These are phyloP conservation scores for Phytophthora europaea DNA, from an alignment of 352 stramenopile genomes.

Conservation along the genomic window DNA sequence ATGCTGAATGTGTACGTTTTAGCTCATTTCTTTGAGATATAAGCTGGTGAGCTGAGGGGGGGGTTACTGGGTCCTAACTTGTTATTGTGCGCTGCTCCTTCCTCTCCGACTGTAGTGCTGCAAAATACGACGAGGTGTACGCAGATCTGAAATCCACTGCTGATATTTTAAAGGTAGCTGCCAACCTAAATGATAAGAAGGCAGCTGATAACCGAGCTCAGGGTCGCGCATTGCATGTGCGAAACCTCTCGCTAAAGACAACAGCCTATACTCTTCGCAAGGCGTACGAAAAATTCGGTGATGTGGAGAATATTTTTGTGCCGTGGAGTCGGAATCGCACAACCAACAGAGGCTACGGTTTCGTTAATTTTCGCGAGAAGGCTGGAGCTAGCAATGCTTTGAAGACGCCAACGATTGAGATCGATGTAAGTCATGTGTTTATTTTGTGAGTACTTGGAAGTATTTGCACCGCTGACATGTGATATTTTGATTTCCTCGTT, in stretches of 20 bases:
- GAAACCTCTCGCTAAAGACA: slow-evolving; percentile 66
- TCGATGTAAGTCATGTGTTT: slow-evolving; percentile 62
- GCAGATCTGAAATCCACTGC: slow-evolving; percentile 67
- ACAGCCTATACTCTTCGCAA: slow-evolving; percentile 56
- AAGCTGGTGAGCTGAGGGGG: background rate
- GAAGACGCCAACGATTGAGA: slow-evolving; percentile 69
- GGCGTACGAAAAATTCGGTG: slow-evolving; percentile 75
- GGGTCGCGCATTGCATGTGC: slow-evolving; percentile 75
- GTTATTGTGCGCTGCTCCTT: background rate
- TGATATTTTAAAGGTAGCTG: slow-evolving; percentile 14
- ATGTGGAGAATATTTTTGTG: slow-evolving; percentile 61
- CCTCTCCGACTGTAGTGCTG: slow-evolving; percentile 45
- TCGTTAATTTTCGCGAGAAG: slow-evolving; percentile 70
- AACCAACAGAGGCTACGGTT: slow-evolving; percentile 81
- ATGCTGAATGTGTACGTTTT: slow-evolving; percentile 71
- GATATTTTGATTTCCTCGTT: background rate
- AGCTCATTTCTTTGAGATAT: slow-evolving; percentile 6
- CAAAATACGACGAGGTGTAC: slow-evolving; percentile 68
- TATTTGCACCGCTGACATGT: background rate
- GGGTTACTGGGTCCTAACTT: background rate
- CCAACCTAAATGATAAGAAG: background rate
- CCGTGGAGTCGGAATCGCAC: slow-evolving; percentile 61
- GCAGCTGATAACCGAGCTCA: background rate
- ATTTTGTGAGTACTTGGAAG: background rate
- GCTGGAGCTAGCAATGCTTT: slow-evolving; percentile 53